Conservation (phyloP, 257 asterid genomes). For the Euphrasia confusa region DNA sequence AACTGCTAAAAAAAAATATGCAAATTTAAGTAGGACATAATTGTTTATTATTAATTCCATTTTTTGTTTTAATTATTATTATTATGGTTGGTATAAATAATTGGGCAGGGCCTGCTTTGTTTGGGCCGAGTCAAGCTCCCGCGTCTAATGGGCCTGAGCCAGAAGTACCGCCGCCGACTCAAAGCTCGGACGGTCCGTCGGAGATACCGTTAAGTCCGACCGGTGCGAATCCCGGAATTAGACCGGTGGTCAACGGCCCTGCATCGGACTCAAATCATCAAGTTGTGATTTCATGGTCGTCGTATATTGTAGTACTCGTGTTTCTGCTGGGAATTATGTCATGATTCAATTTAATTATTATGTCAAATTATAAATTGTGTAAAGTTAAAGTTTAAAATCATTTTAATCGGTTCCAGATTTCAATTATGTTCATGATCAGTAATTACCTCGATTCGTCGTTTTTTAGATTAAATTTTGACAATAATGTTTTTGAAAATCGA, state of each 20-base stretch:
- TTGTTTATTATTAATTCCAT: neutral
- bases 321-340: conserved; percentile 1
- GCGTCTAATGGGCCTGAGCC: conserved; percentile 14
- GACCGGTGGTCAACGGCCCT: conserved; percentile 42
- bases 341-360: neutral
- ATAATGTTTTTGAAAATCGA: no score
- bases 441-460: no score
- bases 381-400: no score
- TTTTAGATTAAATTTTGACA: no score
- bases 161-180: conserved; percentile 25
- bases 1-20: no score
- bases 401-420: no score
- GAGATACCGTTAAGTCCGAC: conserved; percentile 29
- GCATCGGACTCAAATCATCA: conserved; percentile 34
- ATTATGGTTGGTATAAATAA: neutral
- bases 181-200: conserved; percentile 26
- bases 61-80: neutral
- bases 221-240: conserved; percentile 33
- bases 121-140: conserved; percentile 40
- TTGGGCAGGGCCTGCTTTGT: conserved; percentile 45
- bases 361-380: no score
- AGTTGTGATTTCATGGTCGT: conserved; percentile 19
- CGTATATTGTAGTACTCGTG: conserved; percentile 15
- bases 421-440: no score
- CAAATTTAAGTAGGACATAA: no score